Percentiles rank a stretch among this genome's conserved stretches.
phyloP scores from a whole-genome alignment of 129 eudicot genomes.

The Flaveria linearis region DNA sequence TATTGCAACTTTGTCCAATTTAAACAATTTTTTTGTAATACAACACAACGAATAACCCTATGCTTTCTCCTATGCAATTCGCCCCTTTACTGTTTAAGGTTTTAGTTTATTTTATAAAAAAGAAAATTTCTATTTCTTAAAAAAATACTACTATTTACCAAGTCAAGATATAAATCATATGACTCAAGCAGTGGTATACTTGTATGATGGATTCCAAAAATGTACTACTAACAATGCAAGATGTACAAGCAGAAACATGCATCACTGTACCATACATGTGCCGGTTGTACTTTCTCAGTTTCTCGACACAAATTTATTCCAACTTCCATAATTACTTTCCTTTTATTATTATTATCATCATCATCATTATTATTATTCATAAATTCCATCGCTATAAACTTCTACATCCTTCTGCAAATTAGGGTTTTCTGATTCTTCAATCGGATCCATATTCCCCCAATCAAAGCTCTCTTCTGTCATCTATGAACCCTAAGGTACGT shows the following conservation, averaged over 20 bases:
- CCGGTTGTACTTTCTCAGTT: constrained; percentile 4
- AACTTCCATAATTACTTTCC: neutral
- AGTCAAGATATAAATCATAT: neutral
- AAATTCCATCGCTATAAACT: constrained; percentile 30
- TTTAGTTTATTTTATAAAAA: neutral
- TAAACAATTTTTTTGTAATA: neutral
- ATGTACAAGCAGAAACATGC: neutral
- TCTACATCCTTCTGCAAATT: constrained; percentile 18
- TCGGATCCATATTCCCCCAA: constrained; percentile 10
- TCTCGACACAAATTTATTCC: constrained; percentile 18
- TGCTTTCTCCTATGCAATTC: neutral
- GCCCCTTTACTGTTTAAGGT: neutral
- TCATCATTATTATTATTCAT: neutral
- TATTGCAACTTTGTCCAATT: neutral
- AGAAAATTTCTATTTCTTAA: no score
- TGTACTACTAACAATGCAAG: constrained; percentile 20
- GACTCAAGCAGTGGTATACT: neutral
- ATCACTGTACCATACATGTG: constrained; percentile 27
- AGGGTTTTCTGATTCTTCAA: constrained; percentile 26
- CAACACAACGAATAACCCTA: neutral
- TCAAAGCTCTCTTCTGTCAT: constrained; percentile 21
- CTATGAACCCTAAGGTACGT: constrained; percentile 29
- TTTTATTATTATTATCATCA: neutral
- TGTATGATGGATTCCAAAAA: neutral
- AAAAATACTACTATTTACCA: neutral